Conservation (phyloP, 192 early-diverging fungal genomes). For the Chytriomyces sp. region DNA sequence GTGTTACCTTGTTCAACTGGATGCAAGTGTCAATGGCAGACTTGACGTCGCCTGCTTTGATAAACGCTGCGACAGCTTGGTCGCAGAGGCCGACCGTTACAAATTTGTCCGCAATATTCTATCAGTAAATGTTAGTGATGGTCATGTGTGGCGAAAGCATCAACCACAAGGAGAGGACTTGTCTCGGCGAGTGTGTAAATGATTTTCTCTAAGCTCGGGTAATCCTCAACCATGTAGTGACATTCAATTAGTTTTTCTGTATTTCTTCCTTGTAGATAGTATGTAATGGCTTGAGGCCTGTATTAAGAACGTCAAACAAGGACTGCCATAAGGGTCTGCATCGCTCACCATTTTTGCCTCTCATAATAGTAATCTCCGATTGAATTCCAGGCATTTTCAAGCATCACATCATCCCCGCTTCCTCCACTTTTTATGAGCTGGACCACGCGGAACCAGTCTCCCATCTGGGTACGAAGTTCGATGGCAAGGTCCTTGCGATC, state of each 20-base stretch:
- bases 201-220: slow-evolving; percentile 52
- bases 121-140: not conserved
- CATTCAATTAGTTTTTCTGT: slow-evolving; percentile 49
- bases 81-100: slow-evolving; percentile 52
- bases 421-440: slow-evolving; percentile 61
- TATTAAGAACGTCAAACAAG: not conserved
- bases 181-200: slow-evolving; percentile 42
- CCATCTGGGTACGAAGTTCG: slow-evolving; percentile 52
- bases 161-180: slow-evolving; percentile 36
- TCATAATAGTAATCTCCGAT: slow-evolving; percentile 63
- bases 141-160: not conserved
- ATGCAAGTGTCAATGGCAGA: slow-evolving; percentile 57
- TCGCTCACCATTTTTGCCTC: slow-evolving; percentile 44
- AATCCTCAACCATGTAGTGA: slow-evolving; percentile 58
- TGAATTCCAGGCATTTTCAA: slow-evolving; percentile 57
- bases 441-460: slow-evolving; percentile 63
- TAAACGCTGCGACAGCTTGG: slow-evolving; percentile 47
- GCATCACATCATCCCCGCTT: slow-evolving; percentile 54
- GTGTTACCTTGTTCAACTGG: slow-evolving; percentile 56
- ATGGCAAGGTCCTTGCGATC: slow-evolving; percentile 64
- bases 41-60: slow-evolving; percentile 53
- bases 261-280: slow-evolving; percentile 58
- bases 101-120: slow-evolving; percentile 58
- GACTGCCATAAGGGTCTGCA: not conserved
- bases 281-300: slow-evolving; percentile 57